Evolutionary conservation across 2,329 filamentous ascomycete species (phyloP).

Genomic region (Beauveria sp.): DNA sequence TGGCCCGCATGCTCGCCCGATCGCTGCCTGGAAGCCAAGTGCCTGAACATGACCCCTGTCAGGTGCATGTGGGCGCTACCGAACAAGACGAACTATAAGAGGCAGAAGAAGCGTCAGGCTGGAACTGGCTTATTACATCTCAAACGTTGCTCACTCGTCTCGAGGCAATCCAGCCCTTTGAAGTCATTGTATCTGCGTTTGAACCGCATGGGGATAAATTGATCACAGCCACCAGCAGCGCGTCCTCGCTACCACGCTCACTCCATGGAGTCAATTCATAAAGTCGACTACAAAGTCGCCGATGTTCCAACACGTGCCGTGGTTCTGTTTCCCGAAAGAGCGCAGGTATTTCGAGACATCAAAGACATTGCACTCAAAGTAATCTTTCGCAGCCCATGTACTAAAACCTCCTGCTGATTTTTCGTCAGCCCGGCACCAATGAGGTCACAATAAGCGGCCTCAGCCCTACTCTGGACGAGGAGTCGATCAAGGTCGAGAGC

Average conservation of each 20-base stretch:
- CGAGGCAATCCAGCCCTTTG: too few species aligned
- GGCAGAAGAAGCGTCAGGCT: background rate
- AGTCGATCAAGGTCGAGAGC: conserved; percentile 55
- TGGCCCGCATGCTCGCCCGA: background rate
- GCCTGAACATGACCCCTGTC: background rate
- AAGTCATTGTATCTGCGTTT: too few species aligned
- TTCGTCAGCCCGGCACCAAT: conserved; percentile 42
- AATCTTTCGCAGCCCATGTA: background rate
- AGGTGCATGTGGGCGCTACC: background rate
- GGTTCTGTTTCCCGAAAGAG: conserved; percentile 53
- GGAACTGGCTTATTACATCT: background rate
- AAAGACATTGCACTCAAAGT: conserved; percentile 32
- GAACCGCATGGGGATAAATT: too few species aligned
- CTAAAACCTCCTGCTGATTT: background rate
- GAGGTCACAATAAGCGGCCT: conserved; percentile 50
- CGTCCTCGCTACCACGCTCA: background rate
- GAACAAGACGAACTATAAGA: background rate
- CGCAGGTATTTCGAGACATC: conserved; percentile 54
- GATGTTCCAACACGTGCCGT: conserved; percentile 53
- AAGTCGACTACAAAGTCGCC: conserved; percentile 46
- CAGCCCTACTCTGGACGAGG: conserved; percentile 46
- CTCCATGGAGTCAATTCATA: conserved; percentile 32
- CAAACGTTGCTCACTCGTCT: too few species aligned
- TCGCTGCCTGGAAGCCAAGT: background rate
- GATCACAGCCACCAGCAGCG: background rate